Percentiles rank a stretch among this genome's conserved stretches.
Evolutionary conservation across 73 alveolate species (phyloP).

Genomic region (Tetrahymena borealis): DNA sequence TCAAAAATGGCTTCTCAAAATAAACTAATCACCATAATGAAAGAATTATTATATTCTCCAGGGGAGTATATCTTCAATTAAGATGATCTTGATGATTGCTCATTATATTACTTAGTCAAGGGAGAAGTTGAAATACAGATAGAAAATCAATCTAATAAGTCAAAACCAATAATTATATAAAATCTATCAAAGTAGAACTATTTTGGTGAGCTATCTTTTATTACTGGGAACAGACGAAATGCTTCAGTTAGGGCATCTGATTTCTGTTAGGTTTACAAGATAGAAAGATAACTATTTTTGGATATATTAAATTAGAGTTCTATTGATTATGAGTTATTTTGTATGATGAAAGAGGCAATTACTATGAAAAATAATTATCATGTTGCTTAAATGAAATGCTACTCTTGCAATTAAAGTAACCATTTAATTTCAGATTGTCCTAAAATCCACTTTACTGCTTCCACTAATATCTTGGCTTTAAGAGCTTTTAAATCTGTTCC

Average conservation of each 20-base stretch:
- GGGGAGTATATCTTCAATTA: not conserved
- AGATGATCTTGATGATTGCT: not conserved
- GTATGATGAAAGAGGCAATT: not conserved
- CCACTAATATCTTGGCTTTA: not conserved
- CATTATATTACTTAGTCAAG: not conserved
- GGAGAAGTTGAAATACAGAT: not conserved
- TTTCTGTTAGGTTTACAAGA: not conserved
- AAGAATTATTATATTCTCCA: not conserved
- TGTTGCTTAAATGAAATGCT: not conserved
- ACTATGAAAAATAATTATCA: not conserved
- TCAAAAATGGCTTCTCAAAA: not conserved
- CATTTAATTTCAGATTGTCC: not conserved
- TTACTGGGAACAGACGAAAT: not conserved
- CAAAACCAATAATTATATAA: not conserved
- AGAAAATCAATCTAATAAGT: not conserved
- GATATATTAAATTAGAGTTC: not conserved
- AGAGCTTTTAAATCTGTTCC: not conserved
- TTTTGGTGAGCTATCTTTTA: not conserved
- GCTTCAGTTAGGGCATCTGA: not conserved
- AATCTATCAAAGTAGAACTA: not conserved
- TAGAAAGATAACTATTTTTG: not conserved
- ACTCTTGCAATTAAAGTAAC: not conserved
- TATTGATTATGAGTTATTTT: not conserved
- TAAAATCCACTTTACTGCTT: not conserved
- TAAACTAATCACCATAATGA: not conserved